Percentiles rank a stretch among this genome's conserved stretches.
Evolutionary conservation across 1,284 basidiomycete species (phyloP).

Genomic region (Heliocybe sulcata): DNA sequence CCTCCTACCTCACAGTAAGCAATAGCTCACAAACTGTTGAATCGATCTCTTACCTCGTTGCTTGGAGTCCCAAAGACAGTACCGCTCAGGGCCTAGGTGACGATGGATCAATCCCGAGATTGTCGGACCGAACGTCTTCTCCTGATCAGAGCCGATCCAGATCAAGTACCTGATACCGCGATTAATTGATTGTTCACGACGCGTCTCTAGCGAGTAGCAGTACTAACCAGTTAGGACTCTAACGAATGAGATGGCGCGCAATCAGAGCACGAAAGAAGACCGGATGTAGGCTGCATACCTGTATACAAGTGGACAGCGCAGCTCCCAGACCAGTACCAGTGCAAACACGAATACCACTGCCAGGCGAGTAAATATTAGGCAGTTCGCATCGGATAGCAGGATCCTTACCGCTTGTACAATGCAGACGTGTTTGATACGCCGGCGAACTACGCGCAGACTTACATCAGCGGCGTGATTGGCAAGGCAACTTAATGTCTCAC

Average conservation of each 20-base stretch:
- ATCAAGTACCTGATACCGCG: slow-evolving; percentile 44
- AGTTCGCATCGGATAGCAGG: not conserved
- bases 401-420: slow-evolving; percentile 26
- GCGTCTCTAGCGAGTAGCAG: not conserved
- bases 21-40: slow-evolving; percentile 2
- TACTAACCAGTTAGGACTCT: slow-evolving; percentile 56
- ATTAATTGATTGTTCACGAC: slow-evolving; percentile 2
- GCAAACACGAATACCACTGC: slow-evolving; percentile 31
- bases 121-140: slow-evolving; percentile 35
- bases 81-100: slow-evolving; percentile 45
- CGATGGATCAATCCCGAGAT: slow-evolving; percentile 40
- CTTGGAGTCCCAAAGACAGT: slow-evolving; percentile 59
- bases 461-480: slow-evolving; percentile 3
- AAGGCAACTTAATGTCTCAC: slow-evolving; percentile 19
- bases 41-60: slow-evolving; percentile 35
- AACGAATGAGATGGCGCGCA: slow-evolving; percentile 7
- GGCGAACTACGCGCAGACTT: slow-evolving; percentile 22
- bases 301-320: slow-evolving; percentile 34
- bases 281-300: slow-evolving; percentile 15
- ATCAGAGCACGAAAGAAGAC: slow-evolving; percentile 2
- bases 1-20: slow-evolving; percentile 20
- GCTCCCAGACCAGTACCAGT: slow-evolving; percentile 37
- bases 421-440: slow-evolving; percentile 36
- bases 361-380: too few species aligned
- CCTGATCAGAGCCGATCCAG: slow-evolving; percentile 44